Evolutionary conservation across 1,284 basidiomycete genomes (phyloP), one percentile per base, ranked within the genome.

Genomic region (Trichosporon ovoides): DNA sequence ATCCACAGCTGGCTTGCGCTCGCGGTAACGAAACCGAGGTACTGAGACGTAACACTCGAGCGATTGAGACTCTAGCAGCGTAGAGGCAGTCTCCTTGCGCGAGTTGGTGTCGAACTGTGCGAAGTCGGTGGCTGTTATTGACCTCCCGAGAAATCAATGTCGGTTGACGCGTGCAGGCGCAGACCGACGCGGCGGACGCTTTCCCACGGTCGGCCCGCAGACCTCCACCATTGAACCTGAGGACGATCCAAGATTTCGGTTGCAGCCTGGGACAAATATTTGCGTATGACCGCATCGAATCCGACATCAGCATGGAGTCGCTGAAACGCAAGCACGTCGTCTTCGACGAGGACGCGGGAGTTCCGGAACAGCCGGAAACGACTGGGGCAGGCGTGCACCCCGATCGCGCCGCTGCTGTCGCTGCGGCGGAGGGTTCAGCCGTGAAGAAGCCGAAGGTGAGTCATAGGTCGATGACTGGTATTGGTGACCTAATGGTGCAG

Each of bases 291-390:
- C 22, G 20, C 49, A 20, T 38, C 48, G n/a, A 5, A 7, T 24
- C 36, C 14, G 50, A 57, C 24, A 10, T 19, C 5, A 56, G 9
- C 20, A 64, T 51, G 31, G 60, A 61, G 57, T 52, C 58, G 19
- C 56, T 60, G 37, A 69, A 68, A 38, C 64, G 68, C 50, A 70
- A 68, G 57, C 68, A 68, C 53, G 66, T 66, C 55, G 56, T 60
- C 20, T 68, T 68, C 51, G 53, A 52, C 53, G 53, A 55, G 16
- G 20, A 31, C 12, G 50, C 33, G 7, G 52, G 51, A 9, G 35
- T 19, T 19, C 28, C 35, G 3, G 57, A 43, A 16, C 43, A 43
- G 3, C 19, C 33, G 9, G 38, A 24, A 6, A 14, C 20, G 12
- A 9, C 56, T 18, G 34, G n/a, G 12, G 10, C 33, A 2, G 46